Percentiles rank a stretch among this genome's conserved stretches.
These are phyloP conservation scores for Termitomyces sp. DNA, from an alignment of 1,284 basidiomycete genomes.

Conservation along the genomic window DNA sequence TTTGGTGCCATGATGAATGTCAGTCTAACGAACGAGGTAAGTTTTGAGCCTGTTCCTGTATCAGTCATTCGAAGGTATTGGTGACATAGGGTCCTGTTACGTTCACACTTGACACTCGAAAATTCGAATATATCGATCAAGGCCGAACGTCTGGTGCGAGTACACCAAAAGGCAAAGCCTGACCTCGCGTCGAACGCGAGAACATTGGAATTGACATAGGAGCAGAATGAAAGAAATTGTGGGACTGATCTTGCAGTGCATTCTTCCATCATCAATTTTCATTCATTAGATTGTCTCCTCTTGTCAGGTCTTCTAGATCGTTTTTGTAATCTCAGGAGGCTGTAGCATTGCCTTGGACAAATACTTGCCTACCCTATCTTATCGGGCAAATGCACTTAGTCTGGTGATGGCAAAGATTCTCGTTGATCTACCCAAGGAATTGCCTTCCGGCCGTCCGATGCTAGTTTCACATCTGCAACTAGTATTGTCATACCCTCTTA, in stretches of 20 bases:
- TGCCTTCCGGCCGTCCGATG: background rate
- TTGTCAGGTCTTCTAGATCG: background rate
- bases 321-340: background rate
- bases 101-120: constrained; percentile 75
- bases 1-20: constrained; percentile 96
- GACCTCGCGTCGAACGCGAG: background rate
- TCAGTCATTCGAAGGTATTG: background rate
- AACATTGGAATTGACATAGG: background rate
- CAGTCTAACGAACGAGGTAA: constrained; percentile 77
- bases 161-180: constrained; percentile 8
- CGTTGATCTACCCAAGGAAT: background rate
- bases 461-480: background rate
- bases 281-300: background rate
- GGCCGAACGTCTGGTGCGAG: constrained; percentile 9
- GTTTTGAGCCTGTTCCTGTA: background rate
- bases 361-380: background rate
- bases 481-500: background rate
- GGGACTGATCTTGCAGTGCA: background rate
- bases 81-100: constrained; percentile 73
- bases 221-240: background rate
- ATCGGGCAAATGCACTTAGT: background rate
- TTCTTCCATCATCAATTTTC: background rate
- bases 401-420: background rate
- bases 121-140: constrained; percentile 40
- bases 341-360: background rate